A percentile compares a stretch with the other conserved stretches of the same genome.
Evolutionary conservation across 805 yeast species (phyloP).

Genomic region (Cyberlindnera mycetangii): DNA sequence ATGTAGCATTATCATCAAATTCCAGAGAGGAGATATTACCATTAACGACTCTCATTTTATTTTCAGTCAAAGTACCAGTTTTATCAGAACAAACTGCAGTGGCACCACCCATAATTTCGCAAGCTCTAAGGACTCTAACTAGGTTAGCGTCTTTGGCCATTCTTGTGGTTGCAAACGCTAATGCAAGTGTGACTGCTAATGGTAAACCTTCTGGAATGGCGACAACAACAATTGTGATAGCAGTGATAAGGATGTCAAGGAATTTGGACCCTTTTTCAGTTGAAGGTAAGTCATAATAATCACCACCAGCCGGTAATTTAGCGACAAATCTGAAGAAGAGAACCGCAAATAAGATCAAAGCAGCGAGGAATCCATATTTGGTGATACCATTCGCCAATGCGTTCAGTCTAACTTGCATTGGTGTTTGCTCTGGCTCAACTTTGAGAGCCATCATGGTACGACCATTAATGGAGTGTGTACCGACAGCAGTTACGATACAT

Average conservation of each 20-base stretch:
- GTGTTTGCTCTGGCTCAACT: slow-evolving; percentile 79
- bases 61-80: slow-evolving; percentile 95
- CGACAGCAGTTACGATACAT: slow-evolving; percentile 88
- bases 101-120: slow-evolving; percentile 99
- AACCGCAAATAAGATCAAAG: slow-evolving; percentile 74
- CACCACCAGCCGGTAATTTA: slow-evolving; percentile 51
- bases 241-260: slow-evolving; percentile 81
- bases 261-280: slow-evolving; percentile 83
- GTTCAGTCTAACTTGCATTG: slow-evolving; percentile 79
- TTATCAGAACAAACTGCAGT: slow-evolving; percentile 96
- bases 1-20: slow-evolving; percentile 46
- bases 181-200: slow-evolving; percentile 91
- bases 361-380: slow-evolving; percentile 88
- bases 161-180: slow-evolving; percentile 97
- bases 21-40: slow-evolving; percentile 62
- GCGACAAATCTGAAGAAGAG: slow-evolving; percentile 73
- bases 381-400: slow-evolving; percentile 89
- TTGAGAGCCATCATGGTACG: slow-evolving; percentile 80
- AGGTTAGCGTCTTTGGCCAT: slow-evolving; percentile 96
- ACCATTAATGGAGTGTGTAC: slow-evolving; percentile 86
- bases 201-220: slow-evolving; percentile 99
- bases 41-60: slow-evolving; percentile 84
- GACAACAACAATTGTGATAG: slow-evolving; percentile 91
- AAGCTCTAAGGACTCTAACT: slow-evolving; percentile 88
- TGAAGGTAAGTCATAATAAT: slow-evolving; percentile 42